Evolutionary conservation across 805 yeast genomes (phyloP).

Genomic region (Huiozyma sinensis): DNA sequence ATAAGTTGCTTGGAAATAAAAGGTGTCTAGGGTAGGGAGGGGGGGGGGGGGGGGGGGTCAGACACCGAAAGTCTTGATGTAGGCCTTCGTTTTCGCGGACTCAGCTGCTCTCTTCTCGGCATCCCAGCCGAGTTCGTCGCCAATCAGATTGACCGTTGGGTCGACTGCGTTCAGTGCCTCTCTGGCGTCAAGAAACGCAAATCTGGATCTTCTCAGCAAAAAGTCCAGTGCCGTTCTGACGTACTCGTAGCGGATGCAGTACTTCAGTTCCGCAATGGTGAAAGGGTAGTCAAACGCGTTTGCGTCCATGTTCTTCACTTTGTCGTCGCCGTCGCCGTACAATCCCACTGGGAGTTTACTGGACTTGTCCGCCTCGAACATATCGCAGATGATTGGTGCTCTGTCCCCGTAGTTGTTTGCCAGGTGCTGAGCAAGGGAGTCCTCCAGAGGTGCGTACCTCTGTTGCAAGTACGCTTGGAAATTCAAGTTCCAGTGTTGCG

Average conservation of each 20-base stretch:
- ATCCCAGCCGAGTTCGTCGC: conserved; percentile 66
- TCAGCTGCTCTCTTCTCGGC: conserved; percentile 45
- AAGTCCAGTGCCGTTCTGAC: conserved; percentile 83
- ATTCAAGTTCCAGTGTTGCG: conserved; percentile 65
- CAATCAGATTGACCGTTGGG: conserved; percentile 79
- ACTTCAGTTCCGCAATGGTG: conserved; percentile 81
- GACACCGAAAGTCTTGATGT: conserved; percentile 54
- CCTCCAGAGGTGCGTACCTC: conserved; percentile 58
- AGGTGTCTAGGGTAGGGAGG: too few relatives aligned
- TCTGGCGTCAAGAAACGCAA: conserved; percentile 81
- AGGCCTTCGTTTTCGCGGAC: conserved; percentile 39
- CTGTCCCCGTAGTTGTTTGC: conserved; percentile 84
- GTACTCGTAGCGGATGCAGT: conserved; percentile 73
- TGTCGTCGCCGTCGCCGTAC: conserved; percentile 5
- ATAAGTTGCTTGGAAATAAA: too few relatives aligned
- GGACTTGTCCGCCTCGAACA: conserved; percentile 37
- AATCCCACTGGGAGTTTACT: conserved; percentile 55
- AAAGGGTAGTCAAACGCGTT: conserved; percentile 63
- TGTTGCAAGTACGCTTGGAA: conserved; percentile 73
- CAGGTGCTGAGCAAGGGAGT: conserved; percentile 65
- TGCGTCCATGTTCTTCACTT: conserved; percentile 8
- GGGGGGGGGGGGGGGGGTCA: conserved; percentile 3
- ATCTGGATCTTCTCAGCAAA: conserved; percentile 85
- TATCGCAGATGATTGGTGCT: conserved; percentile 64
- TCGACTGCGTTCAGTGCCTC: conserved; percentile 75